A percentile compares a stretch with the other conserved stretches of the same genome.
phyloP scores from a whole-genome alignment of 176 grass and related monocot genomes.

The Secale cereale region DNA sequence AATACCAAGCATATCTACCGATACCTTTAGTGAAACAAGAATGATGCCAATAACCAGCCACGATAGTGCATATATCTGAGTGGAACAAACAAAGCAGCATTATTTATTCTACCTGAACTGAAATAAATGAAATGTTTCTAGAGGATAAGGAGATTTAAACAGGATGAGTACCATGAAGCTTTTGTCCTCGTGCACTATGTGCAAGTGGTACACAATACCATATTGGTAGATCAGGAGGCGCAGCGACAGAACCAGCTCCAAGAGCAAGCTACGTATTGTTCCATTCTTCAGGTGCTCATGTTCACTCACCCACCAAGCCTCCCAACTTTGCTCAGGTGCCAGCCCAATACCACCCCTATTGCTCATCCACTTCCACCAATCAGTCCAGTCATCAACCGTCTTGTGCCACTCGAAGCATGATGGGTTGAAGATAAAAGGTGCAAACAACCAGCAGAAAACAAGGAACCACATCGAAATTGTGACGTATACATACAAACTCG shows the following conservation, averaged over 20 bases:
- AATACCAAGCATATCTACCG: neutral
- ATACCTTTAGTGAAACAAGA: slow-evolving; percentile 62
- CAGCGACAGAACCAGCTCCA: slow-evolving; percentile 54
- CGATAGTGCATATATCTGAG: slow-evolving; percentile 62
- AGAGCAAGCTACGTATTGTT: slow-evolving; percentile 53
- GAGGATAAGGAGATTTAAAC: slow-evolving; percentile 4
- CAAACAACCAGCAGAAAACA: slow-evolving; percentile 64
- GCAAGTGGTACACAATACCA: slow-evolving; percentile 71
- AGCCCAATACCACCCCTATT: slow-evolving; percentile 69
- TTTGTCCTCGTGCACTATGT: slow-evolving; percentile 46
- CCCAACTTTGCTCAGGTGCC: slow-evolving; percentile 63
- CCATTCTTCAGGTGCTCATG: slow-evolving; percentile 56
- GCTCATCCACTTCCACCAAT: slow-evolving; percentile 73
- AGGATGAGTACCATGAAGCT: slow-evolving; percentile 52
- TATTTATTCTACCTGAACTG: slow-evolving; percentile 1
- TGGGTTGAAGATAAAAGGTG: slow-evolving; percentile 76
- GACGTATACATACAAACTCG: slow-evolving; percentile 49
- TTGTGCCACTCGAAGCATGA: slow-evolving; percentile 87
- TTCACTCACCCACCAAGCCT: slow-evolving; percentile 74
- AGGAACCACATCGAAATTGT: slow-evolving; percentile 73
- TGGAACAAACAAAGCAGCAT: slow-evolving; percentile 17
- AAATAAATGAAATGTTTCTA: neutral
- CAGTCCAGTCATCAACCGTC: slow-evolving; percentile 64
- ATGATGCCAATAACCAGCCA: slow-evolving; percentile 58
- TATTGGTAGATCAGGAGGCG: slow-evolving; percentile 76